Base-by-base conservation (phyloP, 164 flowering plant genomes). In the Malania oleifera region DNA sequence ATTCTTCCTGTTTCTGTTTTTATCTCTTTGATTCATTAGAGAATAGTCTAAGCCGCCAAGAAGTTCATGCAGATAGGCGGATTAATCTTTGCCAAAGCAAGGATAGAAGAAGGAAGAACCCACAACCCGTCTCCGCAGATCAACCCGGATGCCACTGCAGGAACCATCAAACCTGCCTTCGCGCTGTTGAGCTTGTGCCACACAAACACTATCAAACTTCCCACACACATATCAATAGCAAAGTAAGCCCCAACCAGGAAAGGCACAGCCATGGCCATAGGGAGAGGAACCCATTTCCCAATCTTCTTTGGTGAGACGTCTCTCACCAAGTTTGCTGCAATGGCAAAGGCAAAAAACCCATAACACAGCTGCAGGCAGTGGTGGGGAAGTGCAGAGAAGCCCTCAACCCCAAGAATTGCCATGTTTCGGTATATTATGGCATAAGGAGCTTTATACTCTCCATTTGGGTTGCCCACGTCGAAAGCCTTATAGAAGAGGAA, bases 211-310 rank as follows among this genome's bases (percentile, higher is more conserved):
- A 81, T 38, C 71, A 93, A 59, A 62, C 86, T 89, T 61, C 98
- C 98, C 29, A 89, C 53, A 35, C 95, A 84, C 98, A 92, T 92
- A 54, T 92, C 98, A 11, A 92, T 81, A 0, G 97, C 96, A 58
- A 93, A 90, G 56, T 73, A 79, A 0, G 83, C 96, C 0, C 98
- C 98, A 20, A 87, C 89, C 2, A 89, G 72, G 73, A 93, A 93
- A 7, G 97, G 98, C 38, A 87, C 92, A 0, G 95, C 98, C 97
- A 93, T 90, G 18, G 89, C 97, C 90, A 93, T 93, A 0, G 98
- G 98, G 24, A 93, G 76, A 0, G 98, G 98, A 9, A 84, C 67
- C 75, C 73, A 86, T 49, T 75, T 84, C 47, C 81, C 89, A 1
- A 82, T 54, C 7, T 65, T 80, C 29, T 62, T 23, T 0, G 90